These are phyloP conservation scores for Amyloporia xantha DNA, from an alignment of 768 basidiomycete species.

Conservation along the genomic window DNA sequence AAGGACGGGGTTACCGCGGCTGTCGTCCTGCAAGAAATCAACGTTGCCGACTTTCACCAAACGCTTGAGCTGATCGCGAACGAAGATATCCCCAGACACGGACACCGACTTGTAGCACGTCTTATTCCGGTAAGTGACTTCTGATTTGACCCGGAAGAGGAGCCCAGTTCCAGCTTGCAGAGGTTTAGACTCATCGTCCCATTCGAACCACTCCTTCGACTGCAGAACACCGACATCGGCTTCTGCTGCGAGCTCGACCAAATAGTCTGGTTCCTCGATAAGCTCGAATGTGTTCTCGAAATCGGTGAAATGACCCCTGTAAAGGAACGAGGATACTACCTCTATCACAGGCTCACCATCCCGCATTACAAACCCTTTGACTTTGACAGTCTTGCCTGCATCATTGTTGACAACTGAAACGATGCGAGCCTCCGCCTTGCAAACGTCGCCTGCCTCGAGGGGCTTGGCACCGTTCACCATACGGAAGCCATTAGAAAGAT, in stretches of 20 bases:
- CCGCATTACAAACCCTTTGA: slow-evolving; percentile 78
- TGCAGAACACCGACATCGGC: slow-evolving; percentile 85
- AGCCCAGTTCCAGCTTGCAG: slow-evolving; percentile 76
- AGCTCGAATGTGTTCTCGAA: slow-evolving; percentile 96
- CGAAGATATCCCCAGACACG: slow-evolving; percentile 80
- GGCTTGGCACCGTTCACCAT: slow-evolving; percentile 73
- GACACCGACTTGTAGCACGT: slow-evolving; percentile 72
- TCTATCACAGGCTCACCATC: slow-evolving; percentile 80
- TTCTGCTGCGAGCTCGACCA: slow-evolving; percentile 66
- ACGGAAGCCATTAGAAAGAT: slow-evolving; percentile 95
- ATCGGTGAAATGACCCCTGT: slow-evolving; percentile 91
- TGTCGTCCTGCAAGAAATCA: slow-evolving; percentile 80
- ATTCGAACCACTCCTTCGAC: slow-evolving; percentile 97
- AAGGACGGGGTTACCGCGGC: slow-evolving; percentile 88
- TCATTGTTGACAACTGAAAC: slow-evolving; percentile 85
- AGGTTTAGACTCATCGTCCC: slow-evolving; percentile 78
- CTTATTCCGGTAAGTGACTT: slow-evolving; percentile 89
- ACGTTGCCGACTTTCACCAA: slow-evolving; percentile 86
- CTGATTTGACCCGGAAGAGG: slow-evolving; percentile 84
- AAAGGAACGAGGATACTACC: slow-evolving; percentile 92
- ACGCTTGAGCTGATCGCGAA: slow-evolving; percentile 82
- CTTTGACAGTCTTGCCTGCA: slow-evolving; percentile 89
- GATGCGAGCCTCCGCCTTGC: slow-evolving; percentile 84
- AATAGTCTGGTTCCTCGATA: slow-evolving; percentile 82
- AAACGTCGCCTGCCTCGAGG: slow-evolving; percentile 80